Base-by-base conservation (phyloP, 2,329 filamentous ascomycete genomes). In the Blastomyces silverae region DNA sequence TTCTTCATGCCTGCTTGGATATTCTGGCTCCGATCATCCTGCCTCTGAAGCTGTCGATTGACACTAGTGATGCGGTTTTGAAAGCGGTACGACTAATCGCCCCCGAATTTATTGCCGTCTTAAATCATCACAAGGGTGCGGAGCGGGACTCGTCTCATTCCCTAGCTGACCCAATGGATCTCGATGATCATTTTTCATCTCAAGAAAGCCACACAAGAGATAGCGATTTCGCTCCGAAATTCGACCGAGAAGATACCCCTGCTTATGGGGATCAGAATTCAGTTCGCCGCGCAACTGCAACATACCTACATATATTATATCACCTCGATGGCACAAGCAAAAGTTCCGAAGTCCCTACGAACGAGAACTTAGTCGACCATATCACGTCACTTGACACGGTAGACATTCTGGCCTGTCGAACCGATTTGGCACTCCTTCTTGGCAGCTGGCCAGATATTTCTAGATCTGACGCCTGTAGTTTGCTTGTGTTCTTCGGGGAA, bases 401-500 rank as follows among this genome's bases (percentile, higher is more conserved):
- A 55, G 77, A 80, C 59, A 71, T 80, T 46, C 65, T 81, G 55
- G 72, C 74, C 42, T 73, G 74, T 1, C 72, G 73, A 64, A 66
- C 67, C 68, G 63, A 65, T 74, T n/a, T 79, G 74, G 66, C 66
- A 61, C 64, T 69, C 62, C 53, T 76, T 68, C 62, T 72, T 70
- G 59, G 64, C 44, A 64, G 65, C 10, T 56, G 28, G 56, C 31
- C 65, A 10, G 63, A 64, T 28, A 70, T 77, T 61, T 67, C 72
- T 4, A 72, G 74, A 53, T 65, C 70, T 39, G 78, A 80, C 61
- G 73, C 79, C 17, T 75, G 81, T 28, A 72, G 70, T 4, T 69
- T 86, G 6, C 72, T 86, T 15, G 78, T 80, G 62, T 73, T 79
- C 66, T 70, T 84, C 48, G 82, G 77, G 25, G 78, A 82, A 62